These are phyloP conservation scores for Candida anutae DNA, from an alignment of 1,139 yeast genomes.

Conservation along the genomic window DNA sequence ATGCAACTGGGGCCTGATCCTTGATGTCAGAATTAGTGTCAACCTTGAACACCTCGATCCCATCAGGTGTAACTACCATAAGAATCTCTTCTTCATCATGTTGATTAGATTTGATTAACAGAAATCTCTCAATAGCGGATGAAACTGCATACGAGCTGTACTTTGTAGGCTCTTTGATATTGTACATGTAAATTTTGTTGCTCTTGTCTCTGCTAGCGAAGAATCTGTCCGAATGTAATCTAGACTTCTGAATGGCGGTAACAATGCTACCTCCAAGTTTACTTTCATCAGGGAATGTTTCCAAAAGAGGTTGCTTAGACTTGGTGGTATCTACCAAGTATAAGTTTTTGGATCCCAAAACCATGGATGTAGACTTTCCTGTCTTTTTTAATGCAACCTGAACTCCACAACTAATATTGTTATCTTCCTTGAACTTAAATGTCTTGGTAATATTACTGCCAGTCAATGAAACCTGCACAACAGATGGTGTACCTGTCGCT, in stretches of 20 bases:
- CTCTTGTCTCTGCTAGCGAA: conserved; percentile 3
- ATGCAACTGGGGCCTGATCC: conserved; percentile 6
- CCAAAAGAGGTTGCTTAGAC: conserved; percentile 5
- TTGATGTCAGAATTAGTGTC: conserved; percentile 10
- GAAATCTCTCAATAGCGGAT: conserved; percentile 3
- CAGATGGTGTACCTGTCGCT: conserved; percentile 5
- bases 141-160: conserved; percentile 3
- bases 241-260: conserved; percentile 4
- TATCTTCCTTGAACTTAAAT: conserved; percentile 8
- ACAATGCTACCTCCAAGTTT: background rate
- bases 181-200: conserved; percentile 4
- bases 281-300: background rate
- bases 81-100: conserved; percentile 10
- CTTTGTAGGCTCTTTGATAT: conserved; percentile 2
- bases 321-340: conserved; percentile 9
- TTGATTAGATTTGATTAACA: no score
- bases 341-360: conserved; percentile 5
- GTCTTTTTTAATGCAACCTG: conserved; percentile 6
- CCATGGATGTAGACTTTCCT: conserved; percentile 5
- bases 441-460: conserved; percentile 12
- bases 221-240: conserved; percentile 3
- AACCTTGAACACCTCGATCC: conserved; percentile 23
- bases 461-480: conserved; percentile 12
- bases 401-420: conserved; percentile 4
- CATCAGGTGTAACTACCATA: conserved; percentile 21